These are phyloP conservation scores for Sporodiniella umbellata DNA, from an alignment of 371 early-diverging fungal genomes.

Conservation along the genomic window DNA sequence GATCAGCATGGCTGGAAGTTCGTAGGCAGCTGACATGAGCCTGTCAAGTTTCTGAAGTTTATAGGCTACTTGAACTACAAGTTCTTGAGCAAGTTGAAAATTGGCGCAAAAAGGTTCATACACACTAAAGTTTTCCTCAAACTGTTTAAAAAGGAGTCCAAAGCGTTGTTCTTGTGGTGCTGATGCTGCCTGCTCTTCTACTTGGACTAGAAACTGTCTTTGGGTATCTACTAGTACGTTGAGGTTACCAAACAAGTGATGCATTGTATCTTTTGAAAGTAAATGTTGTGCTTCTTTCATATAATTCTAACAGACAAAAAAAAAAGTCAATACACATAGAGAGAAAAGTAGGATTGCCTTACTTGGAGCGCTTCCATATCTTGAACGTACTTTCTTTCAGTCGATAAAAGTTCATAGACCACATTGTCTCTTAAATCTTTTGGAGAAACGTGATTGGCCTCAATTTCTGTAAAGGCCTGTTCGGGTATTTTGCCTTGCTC, in stretches of 20 bases:
- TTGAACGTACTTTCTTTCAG: slow-evolving; percentile 86
- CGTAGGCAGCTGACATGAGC: slow-evolving; percentile 80
- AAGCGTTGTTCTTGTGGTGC: slow-evolving; percentile 81
- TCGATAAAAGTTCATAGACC: slow-evolving; percentile 86
- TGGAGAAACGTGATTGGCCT: slow-evolving; percentile 41
- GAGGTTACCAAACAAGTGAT: slow-evolving; percentile 62
- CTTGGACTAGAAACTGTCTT: slow-evolving; percentile 84
- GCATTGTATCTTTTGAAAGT: too few species aligned
- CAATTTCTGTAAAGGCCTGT: slow-evolving; percentile 11
- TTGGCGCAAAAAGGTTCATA: slow-evolving; percentile 95
- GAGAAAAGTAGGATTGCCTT: slow-evolving; percentile 56
- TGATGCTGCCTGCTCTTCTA: slow-evolving; percentile 78
- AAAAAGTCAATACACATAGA: slow-evolving; percentile 69
- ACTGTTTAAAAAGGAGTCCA: slow-evolving; percentile 75
- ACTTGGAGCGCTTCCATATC: slow-evolving; percentile 71
- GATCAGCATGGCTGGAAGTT: slow-evolving; percentile 88
- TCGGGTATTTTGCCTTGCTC: slow-evolving; percentile 30
- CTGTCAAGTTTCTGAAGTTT: slow-evolving; percentile 54
- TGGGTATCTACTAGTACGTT: slow-evolving; percentile 95
- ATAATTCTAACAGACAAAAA: slow-evolving; percentile 68
- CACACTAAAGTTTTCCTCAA: slow-evolving; percentile 73
- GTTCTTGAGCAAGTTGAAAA: slow-evolving; percentile 70
- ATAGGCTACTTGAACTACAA: slow-evolving; percentile 41
- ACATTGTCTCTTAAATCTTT: slow-evolving; percentile 81
- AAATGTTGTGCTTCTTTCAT: slow-evolving; percentile 52